Conservation (phyloP, 2,329 filamentous ascomycete species). For the Aspergillus tanneri region DNA sequence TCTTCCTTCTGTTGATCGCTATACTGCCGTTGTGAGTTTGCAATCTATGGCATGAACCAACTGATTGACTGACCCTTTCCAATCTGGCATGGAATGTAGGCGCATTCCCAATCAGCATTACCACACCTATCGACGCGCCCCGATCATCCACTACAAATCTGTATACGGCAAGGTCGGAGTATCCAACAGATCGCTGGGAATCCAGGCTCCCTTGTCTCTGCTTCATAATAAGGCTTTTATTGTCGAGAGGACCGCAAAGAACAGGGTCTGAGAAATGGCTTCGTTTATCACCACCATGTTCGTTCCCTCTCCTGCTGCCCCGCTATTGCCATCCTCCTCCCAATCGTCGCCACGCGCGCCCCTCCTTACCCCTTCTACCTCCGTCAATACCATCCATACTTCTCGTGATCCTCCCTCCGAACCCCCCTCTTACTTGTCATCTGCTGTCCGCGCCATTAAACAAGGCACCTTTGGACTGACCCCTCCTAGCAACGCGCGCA, state of each 20-base stretch:
- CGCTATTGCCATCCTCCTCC: slow-evolving; percentile 22
- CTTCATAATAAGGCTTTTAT: not conserved
- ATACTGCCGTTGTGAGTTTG: not conserved
- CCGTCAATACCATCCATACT: slow-evolving; percentile 34
- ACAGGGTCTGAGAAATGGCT: slow-evolving; percentile 55
- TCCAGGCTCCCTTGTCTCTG: not conserved
- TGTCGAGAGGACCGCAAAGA: not conserved
- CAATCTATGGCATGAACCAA: too few species aligned
- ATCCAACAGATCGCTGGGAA: not conserved
- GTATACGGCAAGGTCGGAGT: not conserved
- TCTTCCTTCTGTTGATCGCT: not conserved
- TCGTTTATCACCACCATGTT: slow-evolving; percentile 80
- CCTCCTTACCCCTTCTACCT: slow-evolving; percentile 26
- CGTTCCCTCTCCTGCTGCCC: slow-evolving; percentile 29
- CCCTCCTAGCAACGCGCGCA: slow-evolving; percentile 72
- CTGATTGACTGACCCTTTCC: slow-evolving; percentile 6
- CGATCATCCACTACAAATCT: not conserved
- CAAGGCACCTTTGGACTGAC: slow-evolving; percentile 43
- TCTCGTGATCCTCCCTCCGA: slow-evolving; percentile 29
- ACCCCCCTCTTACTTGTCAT: slow-evolving; percentile 39
- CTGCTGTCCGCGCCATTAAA: slow-evolving; percentile 37
- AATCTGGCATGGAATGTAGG: slow-evolving; percentile 28
- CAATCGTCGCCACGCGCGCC: slow-evolving; percentile 19
- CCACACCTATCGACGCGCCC: slow-evolving; percentile 19
- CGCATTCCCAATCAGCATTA: slow-evolving; percentile 11